These are phyloP conservation scores for Leishmania martiniquensis DNA, from an alignment of 208 protist species.

Conservation along the genomic window DNA sequence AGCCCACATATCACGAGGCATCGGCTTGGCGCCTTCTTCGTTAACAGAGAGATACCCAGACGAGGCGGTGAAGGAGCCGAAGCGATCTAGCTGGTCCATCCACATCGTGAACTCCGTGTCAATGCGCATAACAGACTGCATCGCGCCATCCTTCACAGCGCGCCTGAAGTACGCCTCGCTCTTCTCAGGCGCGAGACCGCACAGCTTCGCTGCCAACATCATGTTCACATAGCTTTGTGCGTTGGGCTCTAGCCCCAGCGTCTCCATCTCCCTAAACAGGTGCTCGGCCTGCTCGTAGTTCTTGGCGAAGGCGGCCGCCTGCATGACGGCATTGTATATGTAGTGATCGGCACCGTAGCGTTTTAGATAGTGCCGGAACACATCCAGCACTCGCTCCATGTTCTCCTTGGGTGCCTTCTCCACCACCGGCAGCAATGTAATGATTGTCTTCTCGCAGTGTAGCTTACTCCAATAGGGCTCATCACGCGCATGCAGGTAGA, in stretches of 20 bases:
- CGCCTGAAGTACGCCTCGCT: conserved; percentile 76
- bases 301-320: conserved; percentile 85
- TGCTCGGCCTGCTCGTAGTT: conserved; percentile 67
- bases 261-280: conserved; percentile 76
- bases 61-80: conserved; percentile 84
- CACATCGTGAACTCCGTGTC: conserved; percentile 93
- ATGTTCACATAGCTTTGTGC: conserved; percentile 92
- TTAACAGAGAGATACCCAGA: conserved; percentile 78
- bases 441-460: conserved; percentile 85
- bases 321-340: conserved; percentile 94
- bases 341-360: conserved; percentile 90
- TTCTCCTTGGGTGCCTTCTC: conserved; percentile 68
- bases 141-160: conserved; percentile 56
- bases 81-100: conserved; percentile 89
- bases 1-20: conserved; percentile 90
- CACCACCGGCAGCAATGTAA: conserved; percentile 80
- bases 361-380: conserved; percentile 88
- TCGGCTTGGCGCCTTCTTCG: conserved; percentile 82
- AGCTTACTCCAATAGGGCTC: conserved; percentile 78
- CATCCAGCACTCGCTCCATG: conserved; percentile 74
- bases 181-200: conserved; percentile 59
- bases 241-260: conserved; percentile 78
- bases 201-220: conserved; percentile 83
- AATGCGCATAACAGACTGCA: conserved; percentile 79
- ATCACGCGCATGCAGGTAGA: conserved; percentile 69